Evolutionary conservation across 2,329 filamentous ascomycete genomes (phyloP).

Genomic region (Lachnellula willkommii): DNA sequence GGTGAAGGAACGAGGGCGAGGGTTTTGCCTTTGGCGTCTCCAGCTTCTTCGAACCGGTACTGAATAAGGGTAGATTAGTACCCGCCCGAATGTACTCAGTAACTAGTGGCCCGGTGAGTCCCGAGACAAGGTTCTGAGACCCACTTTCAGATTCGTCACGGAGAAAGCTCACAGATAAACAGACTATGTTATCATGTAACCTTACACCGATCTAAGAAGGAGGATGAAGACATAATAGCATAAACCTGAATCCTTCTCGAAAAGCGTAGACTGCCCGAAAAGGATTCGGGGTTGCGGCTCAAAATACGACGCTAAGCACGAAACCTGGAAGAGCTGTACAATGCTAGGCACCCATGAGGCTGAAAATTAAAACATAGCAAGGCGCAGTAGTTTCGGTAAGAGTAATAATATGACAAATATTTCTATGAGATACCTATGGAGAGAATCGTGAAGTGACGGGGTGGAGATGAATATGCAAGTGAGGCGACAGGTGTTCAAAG

Average conservation of each 20-base stretch:
- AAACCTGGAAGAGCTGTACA: background rate
- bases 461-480: background rate
- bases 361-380: background rate
- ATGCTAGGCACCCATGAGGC: background rate
- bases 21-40: background rate
- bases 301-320: background rate
- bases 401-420: background rate
- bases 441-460: background rate
- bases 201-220: background rate
- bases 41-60: background rate
- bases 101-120: background rate
- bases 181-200: background rate
- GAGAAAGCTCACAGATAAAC: background rate
- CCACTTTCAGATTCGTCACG: background rate
- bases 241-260: background rate
- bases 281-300: background rate
- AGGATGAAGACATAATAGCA: background rate
- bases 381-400: background rate
- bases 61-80: background rate
- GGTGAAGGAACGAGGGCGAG: background rate
- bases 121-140: background rate
- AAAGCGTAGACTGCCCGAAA: background rate
- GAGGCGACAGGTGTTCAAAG: background rate
- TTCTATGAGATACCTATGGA: background rate
- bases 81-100: too few species aligned